Evolutionary conservation across 2,329 filamentous ascomycete species (phyloP).

Genomic region (Ceratocystis colombiana): DNA sequence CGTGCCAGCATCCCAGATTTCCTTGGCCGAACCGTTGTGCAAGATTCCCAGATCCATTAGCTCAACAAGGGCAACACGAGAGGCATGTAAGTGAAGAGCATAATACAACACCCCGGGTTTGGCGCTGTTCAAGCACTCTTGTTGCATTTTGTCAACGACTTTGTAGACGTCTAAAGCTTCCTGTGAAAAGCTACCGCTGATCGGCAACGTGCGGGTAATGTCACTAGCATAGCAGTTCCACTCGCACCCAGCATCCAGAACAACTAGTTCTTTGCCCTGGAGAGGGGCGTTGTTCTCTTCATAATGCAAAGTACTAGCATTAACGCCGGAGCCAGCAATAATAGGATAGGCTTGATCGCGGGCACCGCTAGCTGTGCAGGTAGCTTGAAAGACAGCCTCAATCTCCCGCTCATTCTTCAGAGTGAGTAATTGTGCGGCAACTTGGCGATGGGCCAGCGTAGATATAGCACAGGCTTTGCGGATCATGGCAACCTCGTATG

Average conservation of each 20-base stretch:
- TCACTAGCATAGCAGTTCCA: conserved; percentile 80
- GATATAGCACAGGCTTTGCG: conserved; percentile 72
- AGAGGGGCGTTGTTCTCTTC: conserved; percentile 66
- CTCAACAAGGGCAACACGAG: conserved; percentile 60
- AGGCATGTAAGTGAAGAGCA: conserved; percentile 62
- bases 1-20: conserved; percentile 45
- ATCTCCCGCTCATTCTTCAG: conserved; percentile 73
- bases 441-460: conserved; percentile 62
- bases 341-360: conserved; percentile 74
- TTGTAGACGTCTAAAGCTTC: conserved; percentile 66
- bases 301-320: conserved; percentile 82
- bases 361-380: conserved; percentile 62
- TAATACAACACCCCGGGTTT: conserved; percentile 60
- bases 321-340: conserved; percentile 78
- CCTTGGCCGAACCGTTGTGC: conserved; percentile 47
- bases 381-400: conserved; percentile 64
- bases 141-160: conserved; percentile 73
- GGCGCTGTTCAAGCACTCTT: conserved; percentile 57
- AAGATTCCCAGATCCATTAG: conserved; percentile 64
- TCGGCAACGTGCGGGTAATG: conserved; percentile 77
- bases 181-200: conserved; percentile 56
- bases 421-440: conserved; percentile 52
- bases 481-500: conserved; percentile 76
- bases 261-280: conserved; percentile 58
- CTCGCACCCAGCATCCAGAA: conserved; percentile 82